Base-by-base conservation (phyloP, 192 early-diverging fungal genomes). In the Dissophora globulifera region DNA sequence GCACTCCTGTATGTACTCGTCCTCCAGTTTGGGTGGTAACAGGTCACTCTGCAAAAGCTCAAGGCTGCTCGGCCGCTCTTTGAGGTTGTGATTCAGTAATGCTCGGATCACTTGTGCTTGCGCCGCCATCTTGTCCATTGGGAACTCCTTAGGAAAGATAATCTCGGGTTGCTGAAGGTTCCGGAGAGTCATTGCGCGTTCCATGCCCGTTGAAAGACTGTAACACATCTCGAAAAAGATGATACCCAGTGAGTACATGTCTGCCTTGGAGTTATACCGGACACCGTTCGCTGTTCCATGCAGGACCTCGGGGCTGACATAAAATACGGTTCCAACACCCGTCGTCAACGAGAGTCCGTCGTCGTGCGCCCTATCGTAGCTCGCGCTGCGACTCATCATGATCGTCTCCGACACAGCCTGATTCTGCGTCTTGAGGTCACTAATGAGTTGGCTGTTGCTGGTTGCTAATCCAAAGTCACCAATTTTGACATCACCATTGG, bases 281-380 rank as follows among this genome's bases (percentile, higher is more conserved):
- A 69, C 75, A 17, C 79, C 79, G 23, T 78, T 52, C 2, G 74
- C 50, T 1, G 74, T 70, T 27, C 82, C 78, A 27, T 81, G 76
- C 17, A 76, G 48, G 5, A 81, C 67, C 31, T 85, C 84, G 0
- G 78, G 82, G 12, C 95, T 94, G 30, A 93, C 93, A 71, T 98
- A 98, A 17, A 96, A 91, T 0, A 92, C 89, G 0, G 96, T 98
- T 2, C 96, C 96, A 19, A 98, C 88, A 29, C 94, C 95, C 0
- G 85, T 87, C 0, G 93, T 94, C 75, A 93, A 66, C 20, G 89
- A 89, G 42, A 85, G 87, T 7, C 90, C 90, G 27, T 49, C 50
- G 30, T 71, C 79, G n/a, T 61, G 52, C 4, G 41, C 58, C 55
- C 67, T 31, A 66, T 78, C 80, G 50, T 78, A 82, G 52, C 69